Evolutionary conservation across 768 basidiomycete genomes (phyloP).

Genomic region (Cantharellus anzutake): DNA sequence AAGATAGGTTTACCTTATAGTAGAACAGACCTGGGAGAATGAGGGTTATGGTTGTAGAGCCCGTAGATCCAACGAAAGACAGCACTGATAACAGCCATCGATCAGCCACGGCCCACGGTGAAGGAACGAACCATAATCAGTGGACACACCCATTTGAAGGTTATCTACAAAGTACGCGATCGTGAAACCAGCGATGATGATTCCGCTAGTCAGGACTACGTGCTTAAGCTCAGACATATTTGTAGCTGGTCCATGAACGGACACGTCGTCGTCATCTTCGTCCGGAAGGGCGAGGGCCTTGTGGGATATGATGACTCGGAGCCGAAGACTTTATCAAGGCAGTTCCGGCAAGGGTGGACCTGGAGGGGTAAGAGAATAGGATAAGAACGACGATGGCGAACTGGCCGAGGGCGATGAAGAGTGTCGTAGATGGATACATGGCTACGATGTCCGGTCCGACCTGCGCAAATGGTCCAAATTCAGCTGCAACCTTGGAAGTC

Average conservation of each 20-base stretch:
- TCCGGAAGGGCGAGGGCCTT: conserved; percentile 16
- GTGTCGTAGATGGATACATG: conserved; percentile 79
- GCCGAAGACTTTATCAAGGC: conserved; percentile 71
- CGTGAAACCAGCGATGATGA: conserved; percentile 44
- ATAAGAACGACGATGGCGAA: conserved; percentile 83
- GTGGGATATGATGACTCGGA: not conserved
- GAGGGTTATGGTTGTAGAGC: conserved; percentile 92
- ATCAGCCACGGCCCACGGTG: not conserved
- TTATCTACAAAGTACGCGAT: conserved; percentile 66
- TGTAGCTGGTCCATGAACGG: conserved; percentile 29
- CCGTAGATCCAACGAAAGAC: conserved; percentile 91
- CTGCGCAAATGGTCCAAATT: conserved; percentile 17
- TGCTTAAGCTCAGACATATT: conserved; percentile 59
- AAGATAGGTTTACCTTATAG: conserved; percentile 49
- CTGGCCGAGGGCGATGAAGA: conserved; percentile 86
- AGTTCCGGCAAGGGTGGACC: conserved; percentile 82
- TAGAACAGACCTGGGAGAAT: conserved; percentile 87
- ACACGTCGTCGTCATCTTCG: conserved; percentile 30
- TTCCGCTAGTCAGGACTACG: conserved; percentile 42
- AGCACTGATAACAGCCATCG: conserved; percentile 34
- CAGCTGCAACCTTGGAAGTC: not conserved
- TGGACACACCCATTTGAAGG: conserved; percentile 46
- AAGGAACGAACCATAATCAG: not conserved
- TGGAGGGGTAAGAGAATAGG: conserved; percentile 90
- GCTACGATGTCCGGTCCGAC: conserved; percentile 88